phyloP scores from a whole-genome alignment of 2,329 filamentous ascomycete species.

The Aspergillus unguis region DNA sequence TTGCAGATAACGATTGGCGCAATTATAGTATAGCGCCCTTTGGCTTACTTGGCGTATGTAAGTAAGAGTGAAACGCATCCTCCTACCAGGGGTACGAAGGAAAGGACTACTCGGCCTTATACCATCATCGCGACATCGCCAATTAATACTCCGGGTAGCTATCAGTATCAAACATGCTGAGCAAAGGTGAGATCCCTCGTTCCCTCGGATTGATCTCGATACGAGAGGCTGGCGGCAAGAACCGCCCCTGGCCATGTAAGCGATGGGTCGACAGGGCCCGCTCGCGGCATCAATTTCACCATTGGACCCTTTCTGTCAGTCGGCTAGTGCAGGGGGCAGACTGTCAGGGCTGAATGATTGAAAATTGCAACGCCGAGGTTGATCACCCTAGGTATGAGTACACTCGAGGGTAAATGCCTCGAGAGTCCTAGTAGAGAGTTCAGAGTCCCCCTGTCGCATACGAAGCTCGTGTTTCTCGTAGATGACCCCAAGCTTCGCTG shows the following conservation, averaged over 20 bases:
- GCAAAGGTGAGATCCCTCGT: not conserved
- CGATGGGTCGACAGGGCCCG: not conserved
- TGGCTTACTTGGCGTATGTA: too few species aligned
- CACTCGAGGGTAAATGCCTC: not conserved
- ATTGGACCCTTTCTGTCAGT: constrained; percentile 1
- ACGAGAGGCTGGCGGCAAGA: not conserved
- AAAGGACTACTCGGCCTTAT: too few species aligned
- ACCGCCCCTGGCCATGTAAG: not conserved
- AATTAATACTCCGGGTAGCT: too few species aligned
- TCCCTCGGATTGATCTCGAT: not conserved
- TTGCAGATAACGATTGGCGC: too few species aligned
- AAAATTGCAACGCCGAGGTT: not conserved
- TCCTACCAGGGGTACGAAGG: too few species aligned
- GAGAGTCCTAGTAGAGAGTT: too few species aligned
- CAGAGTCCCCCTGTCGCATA: too few species aligned
- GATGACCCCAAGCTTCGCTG: not conserved
- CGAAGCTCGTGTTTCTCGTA: not conserved
- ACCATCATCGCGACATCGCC: too few species aligned
- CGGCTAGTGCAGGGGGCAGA: not conserved
- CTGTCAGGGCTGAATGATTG: not conserved
- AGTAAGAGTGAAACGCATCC: too few species aligned
- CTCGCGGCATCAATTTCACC: not conserved
- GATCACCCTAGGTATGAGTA: not conserved
- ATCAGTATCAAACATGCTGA: too few species aligned
- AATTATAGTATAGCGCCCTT: too few species aligned